A percentile compares a stretch with the other conserved stretches of the same genome.
phyloP scores from a whole-genome alignment of 345 rosid species.

The Sonneratia alba region DNA sequence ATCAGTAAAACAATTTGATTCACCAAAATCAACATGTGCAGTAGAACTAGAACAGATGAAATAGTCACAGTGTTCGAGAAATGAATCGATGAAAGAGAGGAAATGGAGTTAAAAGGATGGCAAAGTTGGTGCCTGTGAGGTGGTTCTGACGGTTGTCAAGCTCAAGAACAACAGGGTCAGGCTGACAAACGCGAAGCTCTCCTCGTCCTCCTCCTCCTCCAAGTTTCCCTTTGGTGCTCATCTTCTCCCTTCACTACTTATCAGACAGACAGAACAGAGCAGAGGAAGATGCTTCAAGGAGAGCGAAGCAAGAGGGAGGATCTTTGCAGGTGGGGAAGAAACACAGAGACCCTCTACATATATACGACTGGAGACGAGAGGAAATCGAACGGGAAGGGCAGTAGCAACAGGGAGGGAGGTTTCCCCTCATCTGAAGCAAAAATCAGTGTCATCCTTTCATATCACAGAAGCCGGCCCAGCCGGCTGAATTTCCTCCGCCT shows the following conservation, averaged over 20 bases:
- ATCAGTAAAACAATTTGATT: not conserved
- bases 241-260: conserved; percentile 17
- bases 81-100: not conserved
- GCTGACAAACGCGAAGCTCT: conserved; percentile 22
- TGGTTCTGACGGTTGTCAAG: conserved; percentile 58
- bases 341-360: not conserved
- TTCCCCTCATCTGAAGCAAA: conserved; percentile 72
- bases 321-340: not conserved
- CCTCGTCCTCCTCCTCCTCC: conserved; percentile 32
- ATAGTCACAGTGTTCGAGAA: not conserved
- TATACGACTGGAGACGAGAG: conserved; percentile 16
- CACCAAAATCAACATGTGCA: not conserved
- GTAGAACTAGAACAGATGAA: not conserved
- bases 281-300: not conserved
- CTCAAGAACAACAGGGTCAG: conserved; percentile 64
- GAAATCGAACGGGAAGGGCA: conserved; percentile 22
- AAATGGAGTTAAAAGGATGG: not conserved
- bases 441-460: conserved; percentile 9
- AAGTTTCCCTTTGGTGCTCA: conserved; percentile 26
- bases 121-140: conserved; percentile 38
- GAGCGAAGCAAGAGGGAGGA: conserved; percentile 3
- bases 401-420: conserved; percentile 29
- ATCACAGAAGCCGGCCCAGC: conserved; percentile 33
- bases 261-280: not conserved
- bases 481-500: conserved; percentile 25